Evolutionary conservation across 768 basidiomycete genomes (phyloP), one percentile per base, ranked within the genome.

Genomic region (Suillus variegatus): DNA sequence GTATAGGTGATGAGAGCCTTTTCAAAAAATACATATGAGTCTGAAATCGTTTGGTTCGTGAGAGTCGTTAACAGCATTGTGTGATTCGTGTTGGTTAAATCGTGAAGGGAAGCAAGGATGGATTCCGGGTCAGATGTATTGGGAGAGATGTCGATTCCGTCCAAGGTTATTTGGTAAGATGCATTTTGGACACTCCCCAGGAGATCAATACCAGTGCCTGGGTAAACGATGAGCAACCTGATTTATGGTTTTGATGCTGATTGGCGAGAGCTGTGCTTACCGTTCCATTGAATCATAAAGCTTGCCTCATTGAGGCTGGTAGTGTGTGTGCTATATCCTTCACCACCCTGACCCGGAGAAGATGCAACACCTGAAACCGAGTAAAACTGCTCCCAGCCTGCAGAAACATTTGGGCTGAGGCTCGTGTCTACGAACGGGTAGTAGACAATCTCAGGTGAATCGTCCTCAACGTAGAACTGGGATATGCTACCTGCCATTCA

Each of bases 301-400:
- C 82, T 80, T 12, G 91, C 88, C 16, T 85, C 85, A 70, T 90
- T 72, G 64, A 73, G 78, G 10, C 84, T 81, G n/a, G 91, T 92
- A 64, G 85, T 78, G 70, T 93, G 91, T 35, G 77, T 79, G 67
- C 85, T 89, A 7, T 80, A 81, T 13, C 90, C 90, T 47, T 76
- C 79, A 16, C 86, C 88, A 49, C 78, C 74, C 61, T 81, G 73
- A 18, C 84, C 85, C 18, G 76, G 71, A 20, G 66, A 64, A 18
- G 73, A 67, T 0, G 82, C 79, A 62, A 84, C 87, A 9, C 86
- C 87, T 14, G 86, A 84, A 49, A 51, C 58, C 3, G 78, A 75
- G 75, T 84, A 91, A 76, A 81, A 85, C 20, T 90, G 85, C 72
- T 86, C 87, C 92, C 92, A 94, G 71, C 90, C 90, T 35, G 79